These are phyloP conservation scores for Pseudevernia furfuracea DNA, from an alignment of 495 filamentous ascomycete genomes.

Conservation along the genomic window DNA sequence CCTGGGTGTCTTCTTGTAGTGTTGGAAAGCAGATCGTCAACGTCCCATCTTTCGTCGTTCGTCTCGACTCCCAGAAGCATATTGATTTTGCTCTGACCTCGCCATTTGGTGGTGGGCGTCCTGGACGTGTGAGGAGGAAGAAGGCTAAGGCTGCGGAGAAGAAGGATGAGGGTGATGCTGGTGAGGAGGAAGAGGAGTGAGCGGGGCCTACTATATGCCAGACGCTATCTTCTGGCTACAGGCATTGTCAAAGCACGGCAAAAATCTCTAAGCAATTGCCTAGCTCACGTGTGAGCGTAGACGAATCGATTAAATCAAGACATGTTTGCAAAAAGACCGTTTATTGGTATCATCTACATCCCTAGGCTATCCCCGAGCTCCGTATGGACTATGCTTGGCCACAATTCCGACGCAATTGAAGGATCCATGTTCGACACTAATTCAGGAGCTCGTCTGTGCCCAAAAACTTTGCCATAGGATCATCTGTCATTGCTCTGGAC, in stretches of 20 bases:
- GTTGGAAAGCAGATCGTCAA: conserved; percentile 99
- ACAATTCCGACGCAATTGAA: background rate
- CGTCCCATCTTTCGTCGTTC: conserved; percentile 97
- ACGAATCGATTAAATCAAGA: background rate
- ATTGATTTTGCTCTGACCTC: conserved; percentile 98
- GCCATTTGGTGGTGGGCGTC: conserved; percentile 94
- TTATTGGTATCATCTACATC: background rate
- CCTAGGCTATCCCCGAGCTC: background rate
- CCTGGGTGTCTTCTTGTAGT: conserved; percentile 29
- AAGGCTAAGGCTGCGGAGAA: conserved; percentile 93
- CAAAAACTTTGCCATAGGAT: conserved; percentile 79
- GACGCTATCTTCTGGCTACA: conserved; percentile 3
- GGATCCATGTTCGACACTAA: background rate
- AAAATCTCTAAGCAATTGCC: background rate
- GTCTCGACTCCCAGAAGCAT: conserved; percentile 99
- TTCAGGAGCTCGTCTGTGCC: conserved; percentile 45
- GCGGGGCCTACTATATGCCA: conserved; percentile 32
- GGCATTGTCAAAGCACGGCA: background rate
- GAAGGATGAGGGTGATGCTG: conserved; percentile 75
- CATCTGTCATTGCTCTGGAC: conserved; percentile 59
- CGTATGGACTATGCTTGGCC: background rate
- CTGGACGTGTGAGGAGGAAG: conserved; percentile 96
- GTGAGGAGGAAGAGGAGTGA: conserved; percentile 83
- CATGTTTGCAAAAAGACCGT: background rate
- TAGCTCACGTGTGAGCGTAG: background rate